A percentile compares a stretch with the other conserved stretches of the same genome.
phyloP scores from a whole-genome alignment of 2,329 filamentous ascomycete species.

The Stemphylium vesicarium region DNA sequence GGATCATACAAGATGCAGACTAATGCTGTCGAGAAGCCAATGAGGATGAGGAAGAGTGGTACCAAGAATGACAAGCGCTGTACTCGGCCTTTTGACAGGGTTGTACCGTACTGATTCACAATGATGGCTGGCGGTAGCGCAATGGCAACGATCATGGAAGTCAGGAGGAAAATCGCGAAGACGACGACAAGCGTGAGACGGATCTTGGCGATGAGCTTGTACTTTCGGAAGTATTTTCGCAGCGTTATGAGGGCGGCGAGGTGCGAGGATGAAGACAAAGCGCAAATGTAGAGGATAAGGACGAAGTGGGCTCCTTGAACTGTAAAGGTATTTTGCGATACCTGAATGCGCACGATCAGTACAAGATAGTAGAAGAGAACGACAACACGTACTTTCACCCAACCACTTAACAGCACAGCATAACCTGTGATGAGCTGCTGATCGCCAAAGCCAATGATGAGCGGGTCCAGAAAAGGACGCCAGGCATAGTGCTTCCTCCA shows the following conservation, averaged over 20 bases:
- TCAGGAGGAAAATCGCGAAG: slow-evolving; percentile 36
- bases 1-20: slow-evolving; percentile 37
- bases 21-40: slow-evolving; percentile 39
- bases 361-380: neutral
- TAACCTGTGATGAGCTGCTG: slow-evolving; percentile 44
- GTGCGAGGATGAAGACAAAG: slow-evolving; percentile 39
- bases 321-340: slow-evolving; percentile 32
- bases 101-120: slow-evolving; percentile 1
- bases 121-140: slow-evolving; percentile 19
- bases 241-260: slow-evolving; percentile 42
- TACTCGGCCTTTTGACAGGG: slow-evolving; percentile 18
- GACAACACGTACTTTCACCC: slow-evolving; percentile 32
- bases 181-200: slow-evolving; percentile 35
- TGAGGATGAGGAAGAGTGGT: slow-evolving; percentile 34
- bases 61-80: slow-evolving; percentile 33
- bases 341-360: slow-evolving; percentile 16
- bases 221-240: slow-evolving; percentile 39
- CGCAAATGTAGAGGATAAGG: slow-evolving; percentile 41
- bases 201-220: slow-evolving; percentile 38
- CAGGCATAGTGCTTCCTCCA: slow-evolving; percentile 41
- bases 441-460: slow-evolving; percentile 41
- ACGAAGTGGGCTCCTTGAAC: slow-evolving; percentile 42
- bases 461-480: slow-evolving; percentile 39
- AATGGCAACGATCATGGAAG: slow-evolving; percentile 37
- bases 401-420: slow-evolving; percentile 40